A percentile compares a stretch with the other conserved stretches of the same genome.
phyloP scores from a whole-genome alignment of 2,329 filamentous ascomycete species.

The Penicillium verrucosum region DNA sequence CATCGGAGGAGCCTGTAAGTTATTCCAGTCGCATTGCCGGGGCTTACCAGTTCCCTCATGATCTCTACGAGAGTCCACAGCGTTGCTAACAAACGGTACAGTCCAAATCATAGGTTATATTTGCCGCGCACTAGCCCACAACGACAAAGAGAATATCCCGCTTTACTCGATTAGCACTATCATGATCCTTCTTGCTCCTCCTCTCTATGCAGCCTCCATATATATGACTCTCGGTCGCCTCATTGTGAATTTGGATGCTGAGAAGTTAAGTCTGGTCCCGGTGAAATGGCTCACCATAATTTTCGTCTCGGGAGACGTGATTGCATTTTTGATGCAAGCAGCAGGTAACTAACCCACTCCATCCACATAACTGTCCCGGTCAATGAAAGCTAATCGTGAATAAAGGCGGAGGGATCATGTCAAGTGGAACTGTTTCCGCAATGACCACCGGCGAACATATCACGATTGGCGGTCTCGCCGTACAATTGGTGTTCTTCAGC shows the following conservation, averaged over 20 bases:
- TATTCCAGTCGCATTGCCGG: background rate
- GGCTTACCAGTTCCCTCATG: background rate
- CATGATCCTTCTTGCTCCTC: slow-evolving; percentile 48
- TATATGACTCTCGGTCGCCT: slow-evolving; percentile 50
- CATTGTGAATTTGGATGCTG: slow-evolving; percentile 40
- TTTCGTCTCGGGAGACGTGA: slow-evolving; percentile 49
- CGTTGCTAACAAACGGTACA: background rate
- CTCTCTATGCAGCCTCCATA: slow-evolving; percentile 49
- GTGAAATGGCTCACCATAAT: slow-evolving; percentile 46
- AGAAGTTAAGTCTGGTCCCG: slow-evolving; percentile 43
- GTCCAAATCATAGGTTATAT: slow-evolving; percentile 21
- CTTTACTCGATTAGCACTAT: slow-evolving; percentile 43
- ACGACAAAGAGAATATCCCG: slow-evolving; percentile 7
- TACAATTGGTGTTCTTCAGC: slow-evolving; percentile 22
- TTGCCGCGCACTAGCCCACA: slow-evolving; percentile 14
- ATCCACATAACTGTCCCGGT: no score
- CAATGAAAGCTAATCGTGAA: background rate
- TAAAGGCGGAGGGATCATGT: slow-evolving; percentile 7
- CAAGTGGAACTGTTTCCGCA: background rate
- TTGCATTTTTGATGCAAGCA: slow-evolving; percentile 47
- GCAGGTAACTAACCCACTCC: slow-evolving; percentile 10
- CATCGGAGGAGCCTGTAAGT: slow-evolving; percentile 19
- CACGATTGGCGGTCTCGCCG: slow-evolving; percentile 15
- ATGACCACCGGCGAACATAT: slow-evolving; percentile 14
- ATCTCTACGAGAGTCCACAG: background rate